Evolutionary conservation across 768 basidiomycete genomes (phyloP).

Genomic region (Mycena latifolia): DNA sequence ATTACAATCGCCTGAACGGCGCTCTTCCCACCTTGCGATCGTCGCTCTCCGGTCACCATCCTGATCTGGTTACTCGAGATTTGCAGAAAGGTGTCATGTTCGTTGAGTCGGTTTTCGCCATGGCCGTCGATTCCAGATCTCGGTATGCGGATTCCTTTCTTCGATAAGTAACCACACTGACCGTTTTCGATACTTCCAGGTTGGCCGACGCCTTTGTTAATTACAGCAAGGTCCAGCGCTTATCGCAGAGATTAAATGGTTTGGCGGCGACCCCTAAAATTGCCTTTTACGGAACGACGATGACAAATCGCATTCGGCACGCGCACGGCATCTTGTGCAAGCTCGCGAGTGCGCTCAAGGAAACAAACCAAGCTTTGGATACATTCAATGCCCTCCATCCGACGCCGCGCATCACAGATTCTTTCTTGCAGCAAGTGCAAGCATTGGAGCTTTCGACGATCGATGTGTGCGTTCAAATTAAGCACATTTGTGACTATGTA

Average conservation of each 20-base stretch:
- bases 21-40: slow-evolving; percentile 76
- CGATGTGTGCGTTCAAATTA: slow-evolving; percentile 40
- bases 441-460: slow-evolving; percentile 40
- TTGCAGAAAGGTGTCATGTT: slow-evolving; percentile 82
- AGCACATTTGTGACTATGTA: slow-evolving; percentile 32
- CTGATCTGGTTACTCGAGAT: slow-evolving; percentile 89
- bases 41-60: slow-evolving; percentile 76
- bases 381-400: slow-evolving; percentile 50
- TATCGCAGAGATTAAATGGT: slow-evolving; percentile 46
- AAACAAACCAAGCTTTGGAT: slow-evolving; percentile 49
- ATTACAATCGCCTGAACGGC: slow-evolving; percentile 73
- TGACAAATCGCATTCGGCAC: slow-evolving; percentile 36
- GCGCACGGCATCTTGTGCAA: slow-evolving; percentile 47
- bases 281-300: slow-evolving; percentile 39
- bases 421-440: slow-evolving; percentile 45
- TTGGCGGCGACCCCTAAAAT: slow-evolving; percentile 38
- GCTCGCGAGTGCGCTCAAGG: slow-evolving; percentile 50
- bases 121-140: slow-evolving; percentile 72
- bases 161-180: neutral
- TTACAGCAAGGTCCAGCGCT: slow-evolving; percentile 41
- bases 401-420: slow-evolving; percentile 34
- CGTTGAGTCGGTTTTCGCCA: slow-evolving; percentile 81
- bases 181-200: slow-evolving; percentile 36
- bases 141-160: slow-evolving; percentile 61
- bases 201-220: slow-evolving; percentile 43